These are phyloP conservation scores for Lichtheimia hyalospora DNA, from an alignment of 371 early-diverging fungal species.

Conservation along the genomic window DNA sequence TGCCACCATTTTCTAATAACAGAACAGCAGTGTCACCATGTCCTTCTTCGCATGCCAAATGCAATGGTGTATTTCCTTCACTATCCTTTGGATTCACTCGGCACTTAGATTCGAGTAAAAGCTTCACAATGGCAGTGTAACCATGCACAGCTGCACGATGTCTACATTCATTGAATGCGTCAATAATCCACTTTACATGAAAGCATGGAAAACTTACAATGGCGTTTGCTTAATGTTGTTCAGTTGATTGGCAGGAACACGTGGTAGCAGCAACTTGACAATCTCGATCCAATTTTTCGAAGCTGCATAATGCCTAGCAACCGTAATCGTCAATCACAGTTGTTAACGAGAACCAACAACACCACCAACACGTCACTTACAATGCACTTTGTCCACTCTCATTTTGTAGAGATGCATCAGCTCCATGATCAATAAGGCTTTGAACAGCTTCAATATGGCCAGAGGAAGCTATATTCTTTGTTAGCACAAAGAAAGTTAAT, in stretches of 20 bases:
- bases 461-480: conserved; percentile 42
- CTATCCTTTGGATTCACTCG: conserved; percentile 52
- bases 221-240: conserved; percentile 55
- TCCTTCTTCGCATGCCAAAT: conserved; percentile 64
- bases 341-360: not conserved
- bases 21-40: conserved; percentile 53
- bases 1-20: conserved; percentile 49
- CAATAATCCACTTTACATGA: too few species aligned
- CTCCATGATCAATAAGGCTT: conserved; percentile 43
- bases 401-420: conserved; percentile 47
- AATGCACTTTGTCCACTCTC: conserved; percentile 56
- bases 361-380: conserved; percentile 30
- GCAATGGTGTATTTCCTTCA: conserved; percentile 59
- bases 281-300: conserved; percentile 57
- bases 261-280: conserved; percentile 37
- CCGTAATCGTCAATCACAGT: not conserved
- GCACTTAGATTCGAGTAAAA: conserved; percentile 41
- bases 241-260: conserved; percentile 42
- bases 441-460: conserved; percentile 47
- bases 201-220: conserved; percentile 35
- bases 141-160: conserved; percentile 57
- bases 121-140: conserved; percentile 40
- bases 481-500: not conserved
- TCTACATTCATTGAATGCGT: conserved; percentile 37
- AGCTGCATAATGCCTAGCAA: conserved; percentile 53